Percentiles rank a stretch among this genome's conserved stretches.
Conservation (phyloP, 1,139 yeast genomes). For the Hemisphaericaspora subhashii region DNA sequence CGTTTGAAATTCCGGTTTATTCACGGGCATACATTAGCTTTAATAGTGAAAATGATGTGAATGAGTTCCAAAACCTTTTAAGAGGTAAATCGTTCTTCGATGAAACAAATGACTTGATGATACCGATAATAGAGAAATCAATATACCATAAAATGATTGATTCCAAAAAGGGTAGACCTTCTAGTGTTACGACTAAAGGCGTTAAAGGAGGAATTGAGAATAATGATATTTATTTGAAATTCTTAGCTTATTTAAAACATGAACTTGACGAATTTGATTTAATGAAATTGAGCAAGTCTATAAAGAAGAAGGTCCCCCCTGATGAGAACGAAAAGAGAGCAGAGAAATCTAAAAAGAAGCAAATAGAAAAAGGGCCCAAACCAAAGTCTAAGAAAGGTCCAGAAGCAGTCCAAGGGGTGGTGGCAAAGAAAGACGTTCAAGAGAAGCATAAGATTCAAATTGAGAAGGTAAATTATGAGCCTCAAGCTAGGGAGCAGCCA, state of each 20-base stretch:
- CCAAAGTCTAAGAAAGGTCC: no score
- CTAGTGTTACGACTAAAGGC: constrained; percentile 8
- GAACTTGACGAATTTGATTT: constrained; percentile 16
- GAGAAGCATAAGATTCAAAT: no score
- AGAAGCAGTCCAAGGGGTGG: no score
- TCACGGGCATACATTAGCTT: constrained; percentile 32
- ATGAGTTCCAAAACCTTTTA: constrained; percentile 17
- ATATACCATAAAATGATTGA: constrained; percentile 24
- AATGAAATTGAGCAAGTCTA: constrained; percentile 10
- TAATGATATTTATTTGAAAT: constrained; percentile 14
- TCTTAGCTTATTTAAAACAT: constrained; percentile 11
- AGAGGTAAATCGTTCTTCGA: constrained; percentile 25
- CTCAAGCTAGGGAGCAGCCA: no score
- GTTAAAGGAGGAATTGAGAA: constrained; percentile 16
- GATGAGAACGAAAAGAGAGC: constrained; percentile 3
- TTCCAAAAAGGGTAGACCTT: background rate
- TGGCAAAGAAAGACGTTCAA: no score
- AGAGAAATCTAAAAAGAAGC: constrained; percentile 13
- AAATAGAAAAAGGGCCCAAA: constrained; percentile 9
- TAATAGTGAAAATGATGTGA: constrained; percentile 14
- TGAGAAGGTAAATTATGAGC: no score
- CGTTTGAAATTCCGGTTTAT: constrained; percentile 27
- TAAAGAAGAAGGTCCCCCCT: constrained; percentile 4
- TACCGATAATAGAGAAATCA: constrained; percentile 27
- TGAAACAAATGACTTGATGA: constrained; percentile 22